Evolutionary conservation across 208 protist genomes (phyloP).

Genomic region (Crithidia acanthocephali): DNA sequence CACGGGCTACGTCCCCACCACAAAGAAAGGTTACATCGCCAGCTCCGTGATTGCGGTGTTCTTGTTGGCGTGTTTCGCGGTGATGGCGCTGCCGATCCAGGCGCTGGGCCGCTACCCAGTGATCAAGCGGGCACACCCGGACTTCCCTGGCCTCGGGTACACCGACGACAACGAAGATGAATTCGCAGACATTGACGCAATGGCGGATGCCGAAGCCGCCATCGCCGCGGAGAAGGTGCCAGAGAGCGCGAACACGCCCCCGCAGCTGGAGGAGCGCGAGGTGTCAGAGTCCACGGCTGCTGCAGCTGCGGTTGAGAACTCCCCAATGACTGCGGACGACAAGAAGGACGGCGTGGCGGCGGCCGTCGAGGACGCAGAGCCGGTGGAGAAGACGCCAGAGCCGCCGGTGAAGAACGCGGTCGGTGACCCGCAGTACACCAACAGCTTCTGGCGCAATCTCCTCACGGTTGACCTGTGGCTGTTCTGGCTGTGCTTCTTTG

Average conservation of each 20-base stretch:
- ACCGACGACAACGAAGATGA: conserved; percentile 26
- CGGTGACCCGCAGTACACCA: conserved; percentile 62
- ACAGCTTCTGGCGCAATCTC: conserved; percentile 70
- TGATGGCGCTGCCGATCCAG: conserved; percentile 75
- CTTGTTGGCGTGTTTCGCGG: conserved; percentile 52
- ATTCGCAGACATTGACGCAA: conserved; percentile 13
- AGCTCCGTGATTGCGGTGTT: conserved; percentile 52
- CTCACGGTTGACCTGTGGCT: conserved; percentile 76
- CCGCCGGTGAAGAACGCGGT: conserved; percentile 21
- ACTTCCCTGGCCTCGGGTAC: conserved; percentile 48
- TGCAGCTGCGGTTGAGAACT: not conserved
- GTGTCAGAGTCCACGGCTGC: not conserved
- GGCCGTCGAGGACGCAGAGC: conserved; percentile 2
- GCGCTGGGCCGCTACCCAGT: conserved; percentile 61
- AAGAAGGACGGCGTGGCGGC: not conserved
- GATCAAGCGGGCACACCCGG: conserved; percentile 40
- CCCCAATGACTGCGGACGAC: not conserved
- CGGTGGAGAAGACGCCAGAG: conserved; percentile 9
- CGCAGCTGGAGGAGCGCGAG: not conserved
- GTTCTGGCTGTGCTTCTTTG: conserved; percentile 69
- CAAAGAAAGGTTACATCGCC: conserved; percentile 39
- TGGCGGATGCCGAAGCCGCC: conserved; percentile 9
- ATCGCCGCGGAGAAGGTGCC: not conserved
- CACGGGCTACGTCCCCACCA: conserved; percentile 47
- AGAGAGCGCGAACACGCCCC: not conserved